Conservation (phyloP, 257 asterid genomes). For the Penstemon newberryi region DNA sequence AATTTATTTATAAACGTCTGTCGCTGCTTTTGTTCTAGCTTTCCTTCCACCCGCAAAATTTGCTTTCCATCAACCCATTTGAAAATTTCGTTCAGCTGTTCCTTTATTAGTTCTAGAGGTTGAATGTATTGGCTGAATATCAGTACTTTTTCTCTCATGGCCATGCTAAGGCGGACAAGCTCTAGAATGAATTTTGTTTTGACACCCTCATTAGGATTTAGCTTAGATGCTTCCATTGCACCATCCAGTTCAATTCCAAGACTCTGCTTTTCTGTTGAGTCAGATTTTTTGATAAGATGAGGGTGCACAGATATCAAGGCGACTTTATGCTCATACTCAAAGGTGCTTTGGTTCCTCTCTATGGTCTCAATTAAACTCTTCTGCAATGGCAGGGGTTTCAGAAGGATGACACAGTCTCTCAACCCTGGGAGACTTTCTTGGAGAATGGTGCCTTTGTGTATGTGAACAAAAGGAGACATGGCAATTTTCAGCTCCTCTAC, state of each 20-base stretch:
- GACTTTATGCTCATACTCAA: slow-evolving; percentile 39
- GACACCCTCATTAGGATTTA: slow-evolving; percentile 41
- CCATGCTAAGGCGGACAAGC: slow-evolving; percentile 43
- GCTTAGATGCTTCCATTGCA: slow-evolving; percentile 32
- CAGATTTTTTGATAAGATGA: slow-evolving; percentile 26
- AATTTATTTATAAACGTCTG: slow-evolving; percentile 33
- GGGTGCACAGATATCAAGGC: slow-evolving; percentile 57
- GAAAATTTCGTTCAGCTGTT: slow-evolving; percentile 33
- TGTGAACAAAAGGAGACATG: slow-evolving; percentile 60
- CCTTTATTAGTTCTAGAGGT: slow-evolving; percentile 42
- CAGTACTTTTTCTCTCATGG: slow-evolving; percentile 44
- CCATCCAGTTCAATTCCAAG: slow-evolving; percentile 23
- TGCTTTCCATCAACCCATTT: slow-evolving; percentile 40
- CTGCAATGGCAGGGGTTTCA: slow-evolving; percentile 49
- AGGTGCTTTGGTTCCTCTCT: slow-evolving; percentile 24
- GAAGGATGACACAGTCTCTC: slow-evolving; percentile 48
- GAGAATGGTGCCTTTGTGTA: slow-evolving; percentile 60
- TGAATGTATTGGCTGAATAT: slow-evolving; percentile 54
- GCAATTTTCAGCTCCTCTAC: slow-evolving; percentile 39
- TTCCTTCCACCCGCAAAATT: slow-evolving; percentile 40
- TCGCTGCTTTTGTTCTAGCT: slow-evolving; percentile 33
- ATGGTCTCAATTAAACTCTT: slow-evolving; percentile 39
- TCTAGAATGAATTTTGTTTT: slow-evolving; percentile 52
- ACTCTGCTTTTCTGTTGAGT: slow-evolving; percentile 22
- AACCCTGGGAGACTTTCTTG: slow-evolving; percentile 54